Base-by-base conservation (phyloP, 2,329 filamentous ascomycete species). In the Claviceps spartinae region DNA sequence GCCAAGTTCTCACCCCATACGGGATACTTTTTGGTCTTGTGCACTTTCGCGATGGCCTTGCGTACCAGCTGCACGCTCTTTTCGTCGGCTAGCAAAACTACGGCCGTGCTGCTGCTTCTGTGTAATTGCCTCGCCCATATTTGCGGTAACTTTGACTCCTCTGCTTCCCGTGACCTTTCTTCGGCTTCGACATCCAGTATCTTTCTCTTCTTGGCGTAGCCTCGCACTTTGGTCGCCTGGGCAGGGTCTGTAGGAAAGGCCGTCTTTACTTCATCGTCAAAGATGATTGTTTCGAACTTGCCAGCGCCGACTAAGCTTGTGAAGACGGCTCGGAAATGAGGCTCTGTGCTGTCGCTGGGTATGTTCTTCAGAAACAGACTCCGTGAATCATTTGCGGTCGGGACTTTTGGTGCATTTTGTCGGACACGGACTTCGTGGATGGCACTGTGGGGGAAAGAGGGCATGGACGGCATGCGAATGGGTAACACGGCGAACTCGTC, bases 331-430 rank as follows among this genome's bases (percentile, higher is more conserved):
- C 88, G 82, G 43, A 97, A 75, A 60, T 90, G 86, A 1, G 74
- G 67, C 52, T 88, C 83, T 4, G 88, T 94, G 54, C 88, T 83
- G 63, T 96, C 90, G 56, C 85, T 75, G 6, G 93, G 93, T 1
- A 94, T 71, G 62, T 98, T 97, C 57, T 90, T 86, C n/a, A 95
- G 65, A 68, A 95, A 98, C 18, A 98, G 76, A 55, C 86, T 89
- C 59, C 90, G 83, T 16, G 80, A 72, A 60, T 91, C 85, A 66
- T 86, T 78, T 51, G 78, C 74, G 7, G 85, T 85, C 14, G 86
- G 81, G 42, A 86, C 77, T 69, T 85, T 88, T 55, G 91, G 89
- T 46, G 83, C 77, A 68, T 97, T 90, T 52, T 81, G 81, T 58
- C 88, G 87, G 52, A 97, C 70, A 70, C 95, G 95, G 61, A 97